These are phyloP conservation scores for Cyclostephanos tholiformis DNA, from an alignment of 108 stramenopile species.

Conservation along the genomic window DNA sequence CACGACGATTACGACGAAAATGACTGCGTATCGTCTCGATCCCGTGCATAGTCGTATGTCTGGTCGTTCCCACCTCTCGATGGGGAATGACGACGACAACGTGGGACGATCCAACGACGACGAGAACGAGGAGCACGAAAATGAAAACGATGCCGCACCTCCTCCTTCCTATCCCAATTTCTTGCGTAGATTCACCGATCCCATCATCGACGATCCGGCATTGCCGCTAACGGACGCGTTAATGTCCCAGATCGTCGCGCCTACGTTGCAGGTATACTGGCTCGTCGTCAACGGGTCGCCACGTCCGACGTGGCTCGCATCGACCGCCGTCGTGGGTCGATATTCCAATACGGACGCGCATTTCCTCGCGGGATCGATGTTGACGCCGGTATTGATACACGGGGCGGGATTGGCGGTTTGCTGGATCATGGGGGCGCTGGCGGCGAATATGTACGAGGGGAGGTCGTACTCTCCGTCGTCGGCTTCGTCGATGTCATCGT, in stretches of 20 bases:
- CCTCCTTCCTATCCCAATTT: conserved; percentile 24
- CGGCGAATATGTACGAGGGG: conserved; percentile 64
- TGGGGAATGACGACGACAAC: too few species aligned
- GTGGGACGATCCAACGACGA: too few species aligned
- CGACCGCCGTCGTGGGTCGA: conserved; percentile 46
- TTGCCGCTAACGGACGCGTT: conserved; percentile 72
- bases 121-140: too few species aligned
- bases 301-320: conserved; percentile 77
- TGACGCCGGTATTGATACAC: conserved; percentile 78
- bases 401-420: conserved; percentile 80
- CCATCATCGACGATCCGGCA: conserved; percentile 72
- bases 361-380: conserved; percentile 60
- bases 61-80: too few species aligned
- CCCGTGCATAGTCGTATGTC: too few species aligned
- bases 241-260: conserved; percentile 74
- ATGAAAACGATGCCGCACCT: background rate
- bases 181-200: conserved; percentile 56
- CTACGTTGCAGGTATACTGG: conserved; percentile 70
- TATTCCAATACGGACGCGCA: conserved; percentile 20
- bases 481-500: background rate
- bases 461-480: conserved; percentile 49
- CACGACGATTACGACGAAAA: too few species aligned
- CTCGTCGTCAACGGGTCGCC: conserved; percentile 52
- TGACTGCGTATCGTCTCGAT: too few species aligned
- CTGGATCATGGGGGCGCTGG: conserved; percentile 75